Conservation (phyloP, 1,284 basidiomycete genomes). For the Puccinia triticina region DNA sequence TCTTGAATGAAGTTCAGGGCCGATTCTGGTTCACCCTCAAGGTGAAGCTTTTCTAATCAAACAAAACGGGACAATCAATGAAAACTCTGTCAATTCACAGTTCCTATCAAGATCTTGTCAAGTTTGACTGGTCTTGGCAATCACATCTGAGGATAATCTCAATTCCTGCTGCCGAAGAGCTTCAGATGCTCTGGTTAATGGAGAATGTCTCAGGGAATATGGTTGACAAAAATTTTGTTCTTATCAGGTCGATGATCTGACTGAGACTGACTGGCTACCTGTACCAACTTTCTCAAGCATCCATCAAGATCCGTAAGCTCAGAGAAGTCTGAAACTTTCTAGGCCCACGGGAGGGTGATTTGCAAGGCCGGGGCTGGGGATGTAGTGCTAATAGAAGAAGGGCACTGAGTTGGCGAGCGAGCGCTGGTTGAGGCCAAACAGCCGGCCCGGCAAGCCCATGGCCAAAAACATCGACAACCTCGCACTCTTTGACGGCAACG, state of each 20-base stretch:
- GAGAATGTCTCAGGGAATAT: constrained; percentile 1
- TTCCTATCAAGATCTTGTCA: constrained; percentile 9
- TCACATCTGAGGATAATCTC: neutral
- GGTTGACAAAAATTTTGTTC: constrained; percentile 10
- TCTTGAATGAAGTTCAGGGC: neutral
- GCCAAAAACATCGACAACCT: too few relatives aligned
- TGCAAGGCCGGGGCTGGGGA: too few relatives aligned
- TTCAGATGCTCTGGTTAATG: constrained; percentile 9
- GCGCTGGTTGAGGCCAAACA: too few relatives aligned
- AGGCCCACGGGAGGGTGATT: constrained; percentile 9
- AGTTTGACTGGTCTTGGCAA: constrained; percentile 5
- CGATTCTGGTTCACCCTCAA: constrained; percentile 18
- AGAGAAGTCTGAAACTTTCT: neutral
- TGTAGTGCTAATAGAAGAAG: too few relatives aligned
- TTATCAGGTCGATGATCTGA: constrained; percentile 11
- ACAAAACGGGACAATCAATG: neutral
- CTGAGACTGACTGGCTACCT: neutral
- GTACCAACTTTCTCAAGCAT: neutral
- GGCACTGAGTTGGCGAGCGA: too few relatives aligned
- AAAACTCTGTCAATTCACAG: neutral
- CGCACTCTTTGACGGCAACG: too few relatives aligned
- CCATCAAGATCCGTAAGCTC: constrained; percentile 13
- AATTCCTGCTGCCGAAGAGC: neutral
- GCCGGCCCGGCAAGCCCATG: too few relatives aligned
- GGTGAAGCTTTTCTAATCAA: neutral